Evolutionary conservation across 805 yeast genomes (phyloP), one percentile per base, ranked within the genome.

Genomic region (Candida nitratophila): DNA sequence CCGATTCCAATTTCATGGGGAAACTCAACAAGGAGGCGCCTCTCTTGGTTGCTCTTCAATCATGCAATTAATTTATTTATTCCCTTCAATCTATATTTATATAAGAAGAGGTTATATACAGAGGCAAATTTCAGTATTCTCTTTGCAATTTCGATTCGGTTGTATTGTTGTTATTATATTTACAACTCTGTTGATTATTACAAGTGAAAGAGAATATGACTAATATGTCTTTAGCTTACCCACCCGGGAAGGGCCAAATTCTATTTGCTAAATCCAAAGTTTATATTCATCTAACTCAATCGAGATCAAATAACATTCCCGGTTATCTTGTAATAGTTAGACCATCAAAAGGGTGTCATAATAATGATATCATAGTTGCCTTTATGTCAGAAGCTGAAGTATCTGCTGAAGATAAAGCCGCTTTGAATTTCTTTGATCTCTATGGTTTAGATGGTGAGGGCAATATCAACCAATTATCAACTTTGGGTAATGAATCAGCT

Each of bases 281-380:
- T 7, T 89, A 79, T 60, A 74, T 90, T 3, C 99, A 93, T 61
- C 95, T 96, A 3, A 77, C 93, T 0, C 69, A 76, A 12, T 73
- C 81, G 19, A 74, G 86, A 26, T 70, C 70, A 42, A 96, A 91
- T 56, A 90, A 91, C 57, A 69, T 91, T 19, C 64, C 84, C 0
- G 99, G 99, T 2, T 87, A 75, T 54, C 59, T 93, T 33, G 69
- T 84, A 7, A 69, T 93, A 15, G 74, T 80, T 16, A 70, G 73
- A 36, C 85, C 86, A 4, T 61, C 63, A 15, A 62, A 68, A 39
- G 63, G 62, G 47, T 57, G 74, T 8, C 54, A 77, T 40, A 71
- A 83, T 56, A 66, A 69, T 49, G 88, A 83, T 35, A 64, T 81
- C 3, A 59, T 77, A 6, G 63, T 88, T 29, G 78, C 89, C 0